Evolutionary conservation across 2,329 filamentous ascomycete genomes (phyloP), one percentile per base, ranked within the genome.

Genomic region (Lizonia empirigonia): DNA sequence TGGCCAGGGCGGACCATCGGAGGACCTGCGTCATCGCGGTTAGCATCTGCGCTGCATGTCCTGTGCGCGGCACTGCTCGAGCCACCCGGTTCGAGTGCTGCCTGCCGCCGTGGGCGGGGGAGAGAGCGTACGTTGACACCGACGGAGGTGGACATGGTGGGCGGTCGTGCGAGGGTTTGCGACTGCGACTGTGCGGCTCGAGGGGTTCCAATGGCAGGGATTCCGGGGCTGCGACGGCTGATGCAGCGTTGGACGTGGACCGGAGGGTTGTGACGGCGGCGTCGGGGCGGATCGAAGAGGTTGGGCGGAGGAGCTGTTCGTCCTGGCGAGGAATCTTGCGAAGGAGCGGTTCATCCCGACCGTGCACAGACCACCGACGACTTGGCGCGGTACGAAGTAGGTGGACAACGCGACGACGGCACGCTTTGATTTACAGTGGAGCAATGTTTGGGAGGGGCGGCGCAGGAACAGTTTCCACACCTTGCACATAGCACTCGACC

Each of bases 1-100:
- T 82, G 72, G 87, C 89, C 64, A 99, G 89, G 74, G 92, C 92
- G 73, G 91, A 93, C 84, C 93, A 99, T 79, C 94, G 92, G 77
- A 97, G 85, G 77, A 99, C 93, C 94, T 99, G 77, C 50, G 44
- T 41, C 45, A 56, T 57, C 35, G 36, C 23, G 16, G 44, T 72
- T 62, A 72, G 68, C 63, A 59, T 42, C 32, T 12, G 40, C 48
- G 32, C 30, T 26, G 23, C 44, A 57, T 53, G 15, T 35, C 32
- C 23, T 13, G 33, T 50, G 56, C 50, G 47, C 37, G 29, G 34
- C 40, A 16, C 19, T 10, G 41, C 36, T 26, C 32, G 7, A 10
- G 16, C 19, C 23, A 37, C 16, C 13, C 24, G 26, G 8, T 34
- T 10, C 19, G 27, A 20, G 29, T 19, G 36, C 16, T 32, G 30